A percentile compares a stretch with the other conserved stretches of the same genome.
These are phyloP conservation scores for Penicillium sclerotigenum DNA, from an alignment of 2,329 filamentous ascomycete genomes.

Conservation along the genomic window DNA sequence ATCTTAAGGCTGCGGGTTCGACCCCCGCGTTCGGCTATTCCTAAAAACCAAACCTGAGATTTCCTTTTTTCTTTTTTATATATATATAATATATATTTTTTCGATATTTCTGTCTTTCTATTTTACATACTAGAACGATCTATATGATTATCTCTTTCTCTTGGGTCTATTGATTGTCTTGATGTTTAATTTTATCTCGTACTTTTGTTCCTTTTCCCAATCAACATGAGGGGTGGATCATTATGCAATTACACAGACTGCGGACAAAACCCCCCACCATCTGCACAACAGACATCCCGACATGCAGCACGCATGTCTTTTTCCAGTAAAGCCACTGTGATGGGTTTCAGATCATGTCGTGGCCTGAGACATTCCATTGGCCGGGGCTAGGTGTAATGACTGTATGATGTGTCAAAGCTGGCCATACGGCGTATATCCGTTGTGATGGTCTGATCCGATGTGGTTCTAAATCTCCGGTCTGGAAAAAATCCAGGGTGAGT, in stretches of 20 bases:
- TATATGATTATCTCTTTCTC: neutral
- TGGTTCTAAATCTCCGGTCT: neutral
- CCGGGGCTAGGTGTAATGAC: neutral
- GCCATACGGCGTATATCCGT: neutral
- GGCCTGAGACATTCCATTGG: neutral
- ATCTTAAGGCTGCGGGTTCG: conserved; percentile 42
- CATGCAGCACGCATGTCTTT: neutral
- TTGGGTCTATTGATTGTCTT: neutral
- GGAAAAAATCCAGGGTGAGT: neutral
- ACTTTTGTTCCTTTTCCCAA: neutral
- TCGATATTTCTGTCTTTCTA: too few relatives aligned
- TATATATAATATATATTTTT: too few relatives aligned
- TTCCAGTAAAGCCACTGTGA: conserved; percentile 6
- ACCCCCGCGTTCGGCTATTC: conserved; percentile 43
- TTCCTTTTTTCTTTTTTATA: too few relatives aligned
- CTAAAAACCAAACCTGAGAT: conserved; percentile 18
- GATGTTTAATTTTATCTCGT: neutral
- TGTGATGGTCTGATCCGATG: conserved; percentile 8
- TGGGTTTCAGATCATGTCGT: conserved; percentile 6
- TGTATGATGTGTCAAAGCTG: neutral
- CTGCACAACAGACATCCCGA: conserved; percentile 9
- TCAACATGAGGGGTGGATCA: neutral
- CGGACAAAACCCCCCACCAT: neutral
- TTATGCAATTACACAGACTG: neutral
- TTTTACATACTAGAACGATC: too few relatives aligned